phyloP scores from a whole-genome alignment of 352 stramenopile genomes.

The Thalassiosira hispida region DNA sequence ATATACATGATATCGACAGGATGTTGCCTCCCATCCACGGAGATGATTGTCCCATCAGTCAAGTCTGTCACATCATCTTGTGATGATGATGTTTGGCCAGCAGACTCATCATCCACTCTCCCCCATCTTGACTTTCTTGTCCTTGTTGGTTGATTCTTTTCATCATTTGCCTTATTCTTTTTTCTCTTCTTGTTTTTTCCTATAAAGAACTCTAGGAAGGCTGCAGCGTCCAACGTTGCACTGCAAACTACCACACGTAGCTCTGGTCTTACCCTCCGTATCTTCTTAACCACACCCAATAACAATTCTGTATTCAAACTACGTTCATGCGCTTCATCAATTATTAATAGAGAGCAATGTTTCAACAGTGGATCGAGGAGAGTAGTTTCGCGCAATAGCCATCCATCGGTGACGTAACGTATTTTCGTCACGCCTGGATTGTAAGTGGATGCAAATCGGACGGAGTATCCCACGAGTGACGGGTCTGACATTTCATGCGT shows the following conservation, averaged over 20 bases:
- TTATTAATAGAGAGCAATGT: conserved; percentile 85
- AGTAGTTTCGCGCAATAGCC: conserved; percentile 82
- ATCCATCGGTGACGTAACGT: conserved; percentile 92
- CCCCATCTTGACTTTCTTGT: conserved; percentile 67
- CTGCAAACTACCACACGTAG: conserved; percentile 88
- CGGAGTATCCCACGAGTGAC: conserved; percentile 90
- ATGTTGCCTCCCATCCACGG: conserved; percentile 89
- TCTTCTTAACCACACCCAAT: conserved; percentile 95
- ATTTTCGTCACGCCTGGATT: conserved; percentile 84
- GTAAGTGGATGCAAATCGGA: conserved; percentile 91
- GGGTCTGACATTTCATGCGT: conserved; percentile 80
- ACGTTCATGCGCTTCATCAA: conserved; percentile 94
- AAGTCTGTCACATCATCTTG: conserved; percentile 1
- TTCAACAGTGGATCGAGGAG: conserved; percentile 81
- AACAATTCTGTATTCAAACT: conserved; percentile 93
- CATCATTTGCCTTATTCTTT: conserved; percentile 24
- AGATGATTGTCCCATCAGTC: conserved; percentile 75
- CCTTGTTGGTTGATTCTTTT: conserved; percentile 13
- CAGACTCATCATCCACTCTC: conserved; percentile 11
- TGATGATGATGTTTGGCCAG: conserved; percentile 9
- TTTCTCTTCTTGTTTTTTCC: conserved; percentile 29
- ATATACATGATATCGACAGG: conserved; percentile 91
- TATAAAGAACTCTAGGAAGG: conserved; percentile 91
- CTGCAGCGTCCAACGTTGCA: conserved; percentile 85
- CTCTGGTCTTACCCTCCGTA: conserved; percentile 88